phyloP scores from a whole-genome alignment of 148 eudicot genomes.

The Beta vulgaris region DNA sequence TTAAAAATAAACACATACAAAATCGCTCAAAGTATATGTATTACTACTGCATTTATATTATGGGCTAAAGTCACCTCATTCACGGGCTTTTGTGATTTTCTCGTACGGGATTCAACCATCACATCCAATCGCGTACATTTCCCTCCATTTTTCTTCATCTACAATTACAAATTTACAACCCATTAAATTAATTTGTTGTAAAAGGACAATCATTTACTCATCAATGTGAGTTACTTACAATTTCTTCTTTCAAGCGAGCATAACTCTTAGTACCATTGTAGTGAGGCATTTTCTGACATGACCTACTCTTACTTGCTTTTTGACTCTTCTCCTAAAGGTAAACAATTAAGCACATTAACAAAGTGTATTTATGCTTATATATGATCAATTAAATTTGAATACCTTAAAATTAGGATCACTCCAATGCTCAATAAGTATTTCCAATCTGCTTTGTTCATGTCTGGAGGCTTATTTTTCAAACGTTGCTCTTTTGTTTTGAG shows the following conservation, averaged over 20 bases:
- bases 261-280: slow-evolving; percentile 17
- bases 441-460: neutral
- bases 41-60: neutral
- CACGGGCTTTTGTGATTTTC: slow-evolving; percentile 2
- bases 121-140: neutral
- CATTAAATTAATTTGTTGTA: neutral
- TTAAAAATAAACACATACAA: too few species aligned
- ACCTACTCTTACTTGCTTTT: slow-evolving; percentile 5
- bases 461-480: neutral
- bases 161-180: too few species aligned
- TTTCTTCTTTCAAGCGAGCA: slow-evolving; percentile 5
- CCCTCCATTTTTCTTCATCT: neutral
- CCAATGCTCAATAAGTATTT: neutral
- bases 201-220: neutral
- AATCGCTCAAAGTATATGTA: neutral
- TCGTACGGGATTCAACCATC: slow-evolving; percentile 8
- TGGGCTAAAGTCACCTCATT: neutral
- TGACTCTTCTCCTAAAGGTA: neutral
- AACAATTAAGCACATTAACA: too few species aligned
- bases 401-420: neutral
- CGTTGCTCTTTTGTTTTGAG: neutral
- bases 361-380: too few species aligned
- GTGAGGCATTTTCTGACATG: slow-evolving; percentile 7
- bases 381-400: too few species aligned
- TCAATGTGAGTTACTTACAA: slow-evolving; percentile 6